Evolutionary conservation across 2,329 filamentous ascomycete genomes (phyloP).

Genomic region (Westerdykella aurantiaca): DNA sequence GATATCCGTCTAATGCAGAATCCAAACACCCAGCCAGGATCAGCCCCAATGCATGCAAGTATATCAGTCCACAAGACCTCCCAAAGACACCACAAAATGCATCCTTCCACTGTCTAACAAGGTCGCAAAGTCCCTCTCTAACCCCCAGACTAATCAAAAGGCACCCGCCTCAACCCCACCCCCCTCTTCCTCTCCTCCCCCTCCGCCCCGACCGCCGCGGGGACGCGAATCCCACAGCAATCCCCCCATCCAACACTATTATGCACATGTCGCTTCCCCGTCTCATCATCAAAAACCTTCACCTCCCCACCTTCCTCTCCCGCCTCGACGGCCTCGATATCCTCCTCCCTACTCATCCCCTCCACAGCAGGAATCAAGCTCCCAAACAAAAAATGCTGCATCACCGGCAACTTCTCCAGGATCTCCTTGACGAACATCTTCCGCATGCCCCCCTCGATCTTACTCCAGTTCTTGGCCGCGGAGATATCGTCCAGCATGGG

Average conservation of each 20-base stretch:
- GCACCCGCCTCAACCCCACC: constrained; percentile 65
- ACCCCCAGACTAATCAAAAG: constrained; percentile 60
- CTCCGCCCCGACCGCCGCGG: constrained; percentile 84
- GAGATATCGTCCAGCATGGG: constrained; percentile 99
- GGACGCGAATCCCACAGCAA: constrained; percentile 96
- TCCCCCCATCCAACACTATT: constrained; percentile 73
- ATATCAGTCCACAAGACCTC: too few species aligned
- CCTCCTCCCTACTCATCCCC: constrained; percentile 65
- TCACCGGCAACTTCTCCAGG: constrained; percentile 86
- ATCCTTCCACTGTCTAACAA: neutral
- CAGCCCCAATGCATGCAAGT: too few species aligned
- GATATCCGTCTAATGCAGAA: too few species aligned
- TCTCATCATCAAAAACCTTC: constrained; percentile 55
- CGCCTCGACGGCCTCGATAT: constrained; percentile 8
- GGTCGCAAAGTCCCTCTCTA: constrained; percentile 1
- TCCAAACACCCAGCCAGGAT: too few species aligned
- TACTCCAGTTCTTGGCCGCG: constrained; percentile 79
- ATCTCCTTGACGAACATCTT: constrained; percentile 96
- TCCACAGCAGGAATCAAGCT: constrained; percentile 72
- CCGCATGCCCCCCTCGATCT: constrained; percentile 91
- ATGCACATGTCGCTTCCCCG: constrained; percentile 65
- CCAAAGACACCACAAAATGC: too few species aligned
- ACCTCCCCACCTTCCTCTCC: constrained; percentile 43
- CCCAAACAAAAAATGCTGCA: constrained; percentile 98
- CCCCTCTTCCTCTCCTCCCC: constrained; percentile 77